These are phyloP conservation scores for Boletus eberwhitei DNA, from an alignment of 768 basidiomycete genomes.

Conservation along the genomic window DNA sequence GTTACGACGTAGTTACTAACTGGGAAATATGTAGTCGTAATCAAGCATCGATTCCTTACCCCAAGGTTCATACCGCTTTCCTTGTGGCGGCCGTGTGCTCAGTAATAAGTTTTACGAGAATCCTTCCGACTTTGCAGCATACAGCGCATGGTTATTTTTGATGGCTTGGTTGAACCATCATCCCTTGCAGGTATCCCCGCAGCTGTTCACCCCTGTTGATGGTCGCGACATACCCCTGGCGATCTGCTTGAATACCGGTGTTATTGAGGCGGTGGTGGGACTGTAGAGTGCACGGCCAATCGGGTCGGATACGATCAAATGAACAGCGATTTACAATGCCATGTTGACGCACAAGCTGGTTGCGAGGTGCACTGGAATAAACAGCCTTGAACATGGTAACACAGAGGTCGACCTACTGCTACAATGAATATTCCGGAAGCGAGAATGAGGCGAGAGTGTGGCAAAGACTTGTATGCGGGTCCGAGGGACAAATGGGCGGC, in stretches of 20 bases:
- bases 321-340: slow-evolving; percentile 1
- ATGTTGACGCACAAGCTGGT: too few relatives aligned
- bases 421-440: slow-evolving; percentile 21
- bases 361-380: background rate
- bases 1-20: too few relatives aligned
- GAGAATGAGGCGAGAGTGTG: too few relatives aligned
- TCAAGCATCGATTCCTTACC: too few relatives aligned
- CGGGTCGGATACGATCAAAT: background rate
- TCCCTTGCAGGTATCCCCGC: too few relatives aligned
- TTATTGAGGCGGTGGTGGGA: background rate
- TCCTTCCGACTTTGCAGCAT: too few relatives aligned
- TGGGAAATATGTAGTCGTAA: too few relatives aligned
- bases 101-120: too few relatives aligned
- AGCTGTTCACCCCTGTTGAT: too few relatives aligned
- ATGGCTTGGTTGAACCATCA: background rate
- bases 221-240: background rate
- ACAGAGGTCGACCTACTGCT: slow-evolving; percentile 10
- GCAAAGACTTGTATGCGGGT: slow-evolving; percentile 18
- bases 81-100: slow-evolving; percentile 13
- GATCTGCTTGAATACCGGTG: background rate
- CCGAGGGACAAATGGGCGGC: slow-evolving; percentile 18
- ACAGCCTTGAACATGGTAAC: too few relatives aligned
- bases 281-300: background rate
- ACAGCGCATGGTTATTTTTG: too few relatives aligned
- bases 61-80: background rate